These are phyloP conservation scores for Aureobasidium zeae DNA, from an alignment of 2,329 filamentous ascomycete species.

Conservation along the genomic window DNA sequence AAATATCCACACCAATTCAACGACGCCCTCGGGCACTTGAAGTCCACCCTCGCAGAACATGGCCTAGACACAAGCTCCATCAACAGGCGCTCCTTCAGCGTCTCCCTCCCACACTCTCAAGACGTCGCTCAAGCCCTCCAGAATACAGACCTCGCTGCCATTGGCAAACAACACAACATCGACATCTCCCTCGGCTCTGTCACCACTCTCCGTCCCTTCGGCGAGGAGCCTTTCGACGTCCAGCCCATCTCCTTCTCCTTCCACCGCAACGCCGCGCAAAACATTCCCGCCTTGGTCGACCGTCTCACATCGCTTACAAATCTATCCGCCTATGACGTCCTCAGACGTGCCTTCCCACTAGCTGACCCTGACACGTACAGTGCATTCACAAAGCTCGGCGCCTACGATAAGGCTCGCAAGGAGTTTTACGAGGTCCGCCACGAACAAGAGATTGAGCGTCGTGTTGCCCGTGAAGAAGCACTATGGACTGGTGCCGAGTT, in stretches of 20 bases:
- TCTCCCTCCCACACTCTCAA: background rate
- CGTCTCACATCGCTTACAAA: slow-evolving; percentile 4
- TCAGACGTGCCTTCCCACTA: slow-evolving; percentile 16
- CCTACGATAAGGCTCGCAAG: slow-evolving; percentile 78
- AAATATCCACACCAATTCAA: slow-evolving; percentile 6
- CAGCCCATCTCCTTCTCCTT: slow-evolving; percentile 5
- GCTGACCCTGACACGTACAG: slow-evolving; percentile 42
- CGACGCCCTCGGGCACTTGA: background rate
- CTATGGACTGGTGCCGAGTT: slow-evolving; percentile 80
- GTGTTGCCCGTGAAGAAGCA: slow-evolving; percentile 82
- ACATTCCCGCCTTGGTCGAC: slow-evolving; percentile 1
- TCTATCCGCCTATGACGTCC: background rate
- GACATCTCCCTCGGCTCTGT: background rate
- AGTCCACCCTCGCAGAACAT: background rate
- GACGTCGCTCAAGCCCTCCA: background rate
- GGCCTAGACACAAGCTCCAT: background rate
- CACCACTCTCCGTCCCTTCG: slow-evolving; percentile 2
- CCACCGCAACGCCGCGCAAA: slow-evolving; percentile 9
- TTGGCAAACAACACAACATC: slow-evolving; percentile 14
- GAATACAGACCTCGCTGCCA: slow-evolving; percentile 4
- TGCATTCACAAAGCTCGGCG: slow-evolving; percentile 40
- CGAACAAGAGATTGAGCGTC: slow-evolving; percentile 68
- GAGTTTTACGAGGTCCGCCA: slow-evolving; percentile 87
- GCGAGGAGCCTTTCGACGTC: slow-evolving; percentile 4
- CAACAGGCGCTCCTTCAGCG: slow-evolving; percentile 11